These are phyloP conservation scores for Phytopythium delawarense DNA, from an alignment of 352 stramenopile genomes.

Conservation along the genomic window DNA sequence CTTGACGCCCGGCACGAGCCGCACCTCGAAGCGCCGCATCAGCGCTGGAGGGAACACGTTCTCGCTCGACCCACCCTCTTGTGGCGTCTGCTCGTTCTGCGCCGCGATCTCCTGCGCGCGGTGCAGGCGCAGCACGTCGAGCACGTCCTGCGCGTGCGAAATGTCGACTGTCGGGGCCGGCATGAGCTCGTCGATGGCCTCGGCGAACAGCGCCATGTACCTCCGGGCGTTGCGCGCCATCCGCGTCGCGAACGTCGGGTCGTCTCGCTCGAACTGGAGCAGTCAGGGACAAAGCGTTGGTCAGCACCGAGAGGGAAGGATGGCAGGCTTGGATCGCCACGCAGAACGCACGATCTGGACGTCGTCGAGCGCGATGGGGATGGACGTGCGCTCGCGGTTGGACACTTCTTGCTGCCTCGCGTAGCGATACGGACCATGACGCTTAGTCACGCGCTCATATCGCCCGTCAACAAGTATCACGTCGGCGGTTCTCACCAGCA, in stretches of 20 bases:
- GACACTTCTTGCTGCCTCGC: conserved; percentile 73
- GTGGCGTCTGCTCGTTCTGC: conserved; percentile 39
- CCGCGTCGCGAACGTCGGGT: conserved; percentile 78
- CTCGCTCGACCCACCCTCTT: conserved; percentile 20
- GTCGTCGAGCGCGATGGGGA: conserved; percentile 78
- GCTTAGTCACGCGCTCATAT: not conserved
- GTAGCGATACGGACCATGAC: not conserved
- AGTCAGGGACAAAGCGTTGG: not conserved
- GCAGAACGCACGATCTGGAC: conserved; percentile 55
- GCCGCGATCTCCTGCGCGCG: conserved; percentile 71
- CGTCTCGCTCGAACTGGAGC: conserved; percentile 61
- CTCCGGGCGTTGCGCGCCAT: conserved; percentile 83
- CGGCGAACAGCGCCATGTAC: conserved; percentile 87
- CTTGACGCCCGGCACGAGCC: conserved; percentile 79
- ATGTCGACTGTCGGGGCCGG: conserved; percentile 78
- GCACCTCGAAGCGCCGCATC: conserved; percentile 89
- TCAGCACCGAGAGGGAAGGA: not conserved
- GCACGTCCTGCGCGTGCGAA: conserved; percentile 73
- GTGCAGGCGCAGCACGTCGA: conserved; percentile 78
- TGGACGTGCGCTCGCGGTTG: conserved; percentile 75
- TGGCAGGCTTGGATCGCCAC: too few species aligned
- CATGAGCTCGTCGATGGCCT: conserved; percentile 87
- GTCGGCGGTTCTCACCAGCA: conserved; percentile 44
- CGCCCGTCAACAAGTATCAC: not conserved
- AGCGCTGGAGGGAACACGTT: conserved; percentile 90